Percentiles rank a stretch among this genome's conserved stretches.
Conservation (phyloP, 1,284 basidiomycete genomes). For the Fomitopsis schrenkii region DNA sequence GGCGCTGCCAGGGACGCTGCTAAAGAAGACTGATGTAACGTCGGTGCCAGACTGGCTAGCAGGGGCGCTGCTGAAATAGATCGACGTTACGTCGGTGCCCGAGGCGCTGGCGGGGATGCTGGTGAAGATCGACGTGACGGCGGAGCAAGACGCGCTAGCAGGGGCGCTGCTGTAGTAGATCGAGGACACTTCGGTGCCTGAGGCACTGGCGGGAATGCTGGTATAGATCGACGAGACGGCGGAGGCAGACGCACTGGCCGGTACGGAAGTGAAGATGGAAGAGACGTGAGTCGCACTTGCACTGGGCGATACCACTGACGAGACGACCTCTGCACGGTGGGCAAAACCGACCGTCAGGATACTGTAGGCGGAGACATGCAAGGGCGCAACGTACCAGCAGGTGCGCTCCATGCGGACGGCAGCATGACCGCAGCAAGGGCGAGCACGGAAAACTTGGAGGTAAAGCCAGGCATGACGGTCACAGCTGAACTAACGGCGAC, state of each 20-base stretch:
- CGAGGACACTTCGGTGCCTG: neutral
- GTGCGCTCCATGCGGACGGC: neutral
- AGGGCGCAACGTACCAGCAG: neutral
- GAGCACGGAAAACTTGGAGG: neutral
- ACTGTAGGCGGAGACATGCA: neutral
- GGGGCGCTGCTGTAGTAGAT: neutral
- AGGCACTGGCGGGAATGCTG: neutral
- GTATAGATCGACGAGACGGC: neutral
- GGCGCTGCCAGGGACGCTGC: neutral
- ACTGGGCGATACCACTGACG: neutral
- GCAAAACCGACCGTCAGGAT: neutral
- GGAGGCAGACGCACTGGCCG: neutral
- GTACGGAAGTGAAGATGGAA: neutral
- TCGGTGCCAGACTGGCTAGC: neutral
- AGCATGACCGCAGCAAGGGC: neutral
- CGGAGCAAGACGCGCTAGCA: neutral
- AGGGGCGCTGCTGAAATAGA: neutral
- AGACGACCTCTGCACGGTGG: neutral
- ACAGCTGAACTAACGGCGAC: neutral
- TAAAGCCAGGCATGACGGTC: neutral
- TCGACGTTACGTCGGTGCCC: neutral
- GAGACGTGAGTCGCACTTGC: neutral
- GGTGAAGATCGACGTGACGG: neutral
- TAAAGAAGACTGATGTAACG: neutral
- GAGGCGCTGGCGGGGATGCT: neutral